phyloP scores from a whole-genome alignment of 768 basidiomycete species.

The Serendipita vermifera region DNA sequence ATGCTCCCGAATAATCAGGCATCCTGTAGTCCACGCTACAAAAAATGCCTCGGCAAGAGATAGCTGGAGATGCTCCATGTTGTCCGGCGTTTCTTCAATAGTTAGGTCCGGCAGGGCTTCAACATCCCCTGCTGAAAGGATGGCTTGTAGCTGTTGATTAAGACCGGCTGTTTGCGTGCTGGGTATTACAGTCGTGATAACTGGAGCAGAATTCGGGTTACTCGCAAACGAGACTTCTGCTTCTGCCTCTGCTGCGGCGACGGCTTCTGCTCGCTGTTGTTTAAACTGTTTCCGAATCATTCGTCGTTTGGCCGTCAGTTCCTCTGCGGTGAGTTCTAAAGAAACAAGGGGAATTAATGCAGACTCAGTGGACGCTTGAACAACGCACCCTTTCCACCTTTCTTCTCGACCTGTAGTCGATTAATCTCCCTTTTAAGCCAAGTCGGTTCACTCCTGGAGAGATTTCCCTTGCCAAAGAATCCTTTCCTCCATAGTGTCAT shows the following conservation, averaged over 20 bases:
- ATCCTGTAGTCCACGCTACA: slow-evolving; percentile 70
- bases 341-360: not conserved
- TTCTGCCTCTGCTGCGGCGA: slow-evolving; percentile 67
- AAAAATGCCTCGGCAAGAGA: slow-evolving; percentile 86
- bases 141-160: not conserved
- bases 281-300: slow-evolving; percentile 89
- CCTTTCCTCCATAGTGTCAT: slow-evolving; percentile 73
- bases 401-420: slow-evolving; percentile 32
- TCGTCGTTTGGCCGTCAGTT: slow-evolving; percentile 76
- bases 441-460: slow-evolving; percentile 88
- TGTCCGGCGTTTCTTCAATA: slow-evolving; percentile 44
- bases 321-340: slow-evolving; percentile 72
- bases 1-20: slow-evolving; percentile 56
- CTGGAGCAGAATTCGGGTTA: slow-evolving; percentile 33
- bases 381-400: slow-evolving; percentile 44
- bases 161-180: slow-evolving; percentile 7
- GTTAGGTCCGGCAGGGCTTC: slow-evolving; percentile 26
- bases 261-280: slow-evolving; percentile 75
- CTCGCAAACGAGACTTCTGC: slow-evolving; percentile 62
- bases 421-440: slow-evolving; percentile 79
- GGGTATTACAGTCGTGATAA: slow-evolving; percentile 11
- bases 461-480: slow-evolving; percentile 94
- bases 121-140: slow-evolving; percentile 19
- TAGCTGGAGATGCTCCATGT: slow-evolving; percentile 84
- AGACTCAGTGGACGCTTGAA: not conserved